Evolutionary conservation across 768 basidiomycete species (phyloP).

Genomic region (Tylopilus intermedius): DNA sequence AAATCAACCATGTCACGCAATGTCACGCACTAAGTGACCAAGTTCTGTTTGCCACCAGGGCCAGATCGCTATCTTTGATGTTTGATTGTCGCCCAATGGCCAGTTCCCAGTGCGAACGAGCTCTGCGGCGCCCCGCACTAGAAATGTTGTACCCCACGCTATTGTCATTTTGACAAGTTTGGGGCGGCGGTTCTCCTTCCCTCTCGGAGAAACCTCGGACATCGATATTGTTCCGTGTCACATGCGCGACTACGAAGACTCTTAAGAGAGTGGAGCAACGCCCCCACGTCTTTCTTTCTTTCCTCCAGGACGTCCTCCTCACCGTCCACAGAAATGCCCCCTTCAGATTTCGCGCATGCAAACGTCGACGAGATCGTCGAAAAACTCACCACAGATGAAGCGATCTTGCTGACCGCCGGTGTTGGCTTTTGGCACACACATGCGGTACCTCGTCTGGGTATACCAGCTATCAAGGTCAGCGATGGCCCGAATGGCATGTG

Average conservation of each 20-base stretch:
- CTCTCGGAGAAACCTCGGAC: slow-evolving; percentile 14
- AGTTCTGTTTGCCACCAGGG: too few species aligned
- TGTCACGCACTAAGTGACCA: too few species aligned
- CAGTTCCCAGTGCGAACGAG: background rate
- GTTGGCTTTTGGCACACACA: slow-evolving; percentile 78
- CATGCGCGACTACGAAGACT: slow-evolving; percentile 10
- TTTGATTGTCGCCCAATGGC: background rate
- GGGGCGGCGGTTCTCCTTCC: background rate
- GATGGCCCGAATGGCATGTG: slow-evolving; percentile 71
- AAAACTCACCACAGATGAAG: slow-evolving; percentile 68
- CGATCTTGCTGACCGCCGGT: slow-evolving; percentile 66
- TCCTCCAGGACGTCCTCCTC: slow-evolving; percentile 2
- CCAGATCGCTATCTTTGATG: too few species aligned
- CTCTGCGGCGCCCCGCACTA: background rate
- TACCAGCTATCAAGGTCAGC: slow-evolving; percentile 71
- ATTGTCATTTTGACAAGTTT: background rate
- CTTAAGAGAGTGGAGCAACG: slow-evolving; percentile 5
- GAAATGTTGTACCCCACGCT: too few species aligned
- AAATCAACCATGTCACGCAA: slow-evolving; percentile 17
- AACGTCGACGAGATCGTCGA: slow-evolving; percentile 57
- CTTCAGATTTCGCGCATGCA: slow-evolving; percentile 65
- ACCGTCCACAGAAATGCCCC: slow-evolving; percentile 41
- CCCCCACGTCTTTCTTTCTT: slow-evolving; percentile 4
- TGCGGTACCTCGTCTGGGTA: slow-evolving; percentile 55
- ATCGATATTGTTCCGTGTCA: slow-evolving; percentile 9